These are phyloP conservation scores for Tuber microsphaerosporum DNA, from an alignment of 495 filamentous ascomycete genomes.

Conservation along the genomic window DNA sequence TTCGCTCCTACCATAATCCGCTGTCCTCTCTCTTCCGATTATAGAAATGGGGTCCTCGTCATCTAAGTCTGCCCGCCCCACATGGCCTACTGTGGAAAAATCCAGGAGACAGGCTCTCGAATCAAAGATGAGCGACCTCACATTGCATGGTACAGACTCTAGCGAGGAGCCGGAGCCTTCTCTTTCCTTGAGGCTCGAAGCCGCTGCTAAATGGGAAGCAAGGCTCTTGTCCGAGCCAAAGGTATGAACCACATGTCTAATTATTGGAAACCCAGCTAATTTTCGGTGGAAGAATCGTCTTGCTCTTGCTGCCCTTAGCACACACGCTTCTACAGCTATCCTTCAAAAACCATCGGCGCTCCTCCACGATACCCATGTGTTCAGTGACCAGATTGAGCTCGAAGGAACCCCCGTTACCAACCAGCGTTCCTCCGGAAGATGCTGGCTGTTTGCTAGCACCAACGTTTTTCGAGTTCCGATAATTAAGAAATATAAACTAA, in stretches of 20 bases:
- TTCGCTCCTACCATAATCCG: not conserved
- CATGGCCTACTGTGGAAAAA: slow-evolving; percentile 26
- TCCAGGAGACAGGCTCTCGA: slow-evolving; percentile 6
- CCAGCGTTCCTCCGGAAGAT: slow-evolving; percentile 69
- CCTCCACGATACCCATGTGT: slow-evolving; percentile 63
- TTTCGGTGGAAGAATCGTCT: slow-evolving; percentile 32
- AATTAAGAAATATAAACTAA: slow-evolving; percentile 69
- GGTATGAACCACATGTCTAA: slow-evolving; percentile 12
- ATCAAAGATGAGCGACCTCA: slow-evolving; percentile 24
- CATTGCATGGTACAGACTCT: slow-evolving; percentile 10
- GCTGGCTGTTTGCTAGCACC: slow-evolving; percentile 82
- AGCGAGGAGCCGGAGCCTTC: slow-evolving; percentile 18
- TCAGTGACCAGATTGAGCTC: slow-evolving; percentile 72
- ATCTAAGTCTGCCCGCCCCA: slow-evolving; percentile 23
- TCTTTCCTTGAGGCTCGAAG: slow-evolving; percentile 18
- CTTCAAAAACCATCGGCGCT: slow-evolving; percentile 49
- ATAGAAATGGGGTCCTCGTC: slow-evolving; percentile 28
- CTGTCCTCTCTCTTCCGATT: not conserved
- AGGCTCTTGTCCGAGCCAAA: slow-evolving; percentile 34
- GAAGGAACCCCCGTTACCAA: slow-evolving; percentile 81
- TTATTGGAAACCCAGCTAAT: not conserved
- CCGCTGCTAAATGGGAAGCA: slow-evolving; percentile 30
- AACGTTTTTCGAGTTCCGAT: slow-evolving; percentile 80
- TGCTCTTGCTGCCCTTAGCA: slow-evolving; percentile 48
- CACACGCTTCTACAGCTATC: slow-evolving; percentile 50